Percentiles rank a stretch among this genome's conserved stretches.
Conservation (phyloP, 768 basidiomycete genomes). For the Trametes gibbosa region DNA sequence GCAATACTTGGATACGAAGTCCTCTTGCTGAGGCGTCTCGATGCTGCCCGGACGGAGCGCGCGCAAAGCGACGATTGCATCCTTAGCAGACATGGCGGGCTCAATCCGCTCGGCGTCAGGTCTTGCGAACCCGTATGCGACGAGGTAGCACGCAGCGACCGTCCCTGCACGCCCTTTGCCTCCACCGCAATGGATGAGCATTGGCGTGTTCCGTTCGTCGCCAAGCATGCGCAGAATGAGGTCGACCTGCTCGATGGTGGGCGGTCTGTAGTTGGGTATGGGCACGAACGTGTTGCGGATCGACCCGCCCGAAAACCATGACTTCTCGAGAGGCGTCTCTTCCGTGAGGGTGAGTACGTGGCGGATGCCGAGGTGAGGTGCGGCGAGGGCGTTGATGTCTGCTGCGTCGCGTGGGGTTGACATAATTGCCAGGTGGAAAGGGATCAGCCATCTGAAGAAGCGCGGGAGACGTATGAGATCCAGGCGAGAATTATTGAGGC, state of each 20-base stretch:
- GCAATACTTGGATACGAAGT: conserved; percentile 56
- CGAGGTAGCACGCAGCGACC: conserved; percentile 58
- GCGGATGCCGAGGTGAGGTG: conserved; percentile 48
- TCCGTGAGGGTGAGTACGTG: conserved; percentile 59
- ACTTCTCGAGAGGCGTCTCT: conserved; percentile 45
- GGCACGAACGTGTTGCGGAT: conserved; percentile 57
- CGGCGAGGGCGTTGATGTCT: conserved; percentile 48
- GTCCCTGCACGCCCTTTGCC: conserved; percentile 64
- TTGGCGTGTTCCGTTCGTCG: conserved; percentile 44
- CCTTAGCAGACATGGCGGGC: conserved; percentile 46
- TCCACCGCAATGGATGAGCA: conserved; percentile 60
- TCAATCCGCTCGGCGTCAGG: conserved; percentile 41
- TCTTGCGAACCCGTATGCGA: conserved; percentile 50
- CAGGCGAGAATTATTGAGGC: not conserved
- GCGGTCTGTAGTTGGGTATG: conserved; percentile 50
- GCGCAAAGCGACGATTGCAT: conserved; percentile 48
- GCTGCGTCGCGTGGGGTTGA: conserved; percentile 51
- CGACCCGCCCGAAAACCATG: conserved; percentile 44
- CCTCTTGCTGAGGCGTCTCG: conserved; percentile 55
- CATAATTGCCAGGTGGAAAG: conserved; percentile 57
- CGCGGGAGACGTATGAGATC: conserved; percentile 45
- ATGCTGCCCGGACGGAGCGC: conserved; percentile 54
- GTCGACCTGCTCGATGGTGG: conserved; percentile 61
- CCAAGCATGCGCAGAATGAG: conserved; percentile 46
- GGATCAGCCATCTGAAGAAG: conserved; percentile 63